Base-by-base conservation (phyloP, 805 yeast genomes). In the Maudiozyma barnettii region DNA sequence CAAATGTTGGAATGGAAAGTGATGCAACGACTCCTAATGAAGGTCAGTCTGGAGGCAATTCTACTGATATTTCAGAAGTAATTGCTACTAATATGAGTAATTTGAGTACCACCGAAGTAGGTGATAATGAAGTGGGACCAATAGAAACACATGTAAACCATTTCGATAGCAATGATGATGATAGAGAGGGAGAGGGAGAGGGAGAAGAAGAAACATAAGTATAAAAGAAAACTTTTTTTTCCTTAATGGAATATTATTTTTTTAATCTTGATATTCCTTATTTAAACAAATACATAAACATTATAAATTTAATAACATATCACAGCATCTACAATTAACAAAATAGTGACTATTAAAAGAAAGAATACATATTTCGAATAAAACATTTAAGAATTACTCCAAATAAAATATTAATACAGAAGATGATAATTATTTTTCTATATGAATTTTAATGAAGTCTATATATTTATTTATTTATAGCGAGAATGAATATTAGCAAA, bases 11-110 rank as follows among this genome's bases (percentile, higher is more conserved):
- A 1, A 48, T 49, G 5, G 52, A 46, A 30, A 57, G 57, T 10
- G 57, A 57, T 9, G 45, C 57, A 13, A 53, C 47, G 29, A 52
- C 58, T 8, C 57, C 58, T 5, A 48, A 45, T 39, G 49, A 23
- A 1, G 16, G 45, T 12, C 39, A 49, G 14, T 41, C 45, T n/a
- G 44, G 51, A 14, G 31, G 22, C 5, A 35, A 22, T 14, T 19
- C 43, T 8, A 45, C 45, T 22, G 45, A 41, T 20, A 41, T 40
- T 16, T 40, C 48, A 4, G 48, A 29, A 13, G 23, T 30, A 2
- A 41, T 38, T 36, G 40, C 39, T 10, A 43, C 45, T 7, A 16
- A 31, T 21, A 20, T 20, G 19, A 43, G 38, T 33, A 31, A 22
- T 20, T 21, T 43, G 13, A 43, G 30, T 19, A 39, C 41, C 13